A percentile compares a stretch with the other conserved stretches of the same genome.
Evolutionary conservation across 192 early-diverging fungal species (phyloP).

Genomic region (Gryganskiella cystojenkinii): DNA sequence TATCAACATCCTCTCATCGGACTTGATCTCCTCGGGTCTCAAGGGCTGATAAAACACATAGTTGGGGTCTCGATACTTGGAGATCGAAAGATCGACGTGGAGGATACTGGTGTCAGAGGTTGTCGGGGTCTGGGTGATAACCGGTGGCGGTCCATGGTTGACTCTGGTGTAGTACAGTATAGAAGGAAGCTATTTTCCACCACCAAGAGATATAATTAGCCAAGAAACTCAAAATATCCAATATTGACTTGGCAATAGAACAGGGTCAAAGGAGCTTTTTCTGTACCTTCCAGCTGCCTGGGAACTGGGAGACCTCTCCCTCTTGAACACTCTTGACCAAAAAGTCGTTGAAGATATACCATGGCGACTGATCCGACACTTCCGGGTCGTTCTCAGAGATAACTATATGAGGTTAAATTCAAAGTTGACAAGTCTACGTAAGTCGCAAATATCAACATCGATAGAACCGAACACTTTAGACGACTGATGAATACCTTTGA

Average conservation of each 20-base stretch:
- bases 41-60: constrained; percentile 64
- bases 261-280: not conserved
- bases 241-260: not conserved
- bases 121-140: constrained; percentile 54
- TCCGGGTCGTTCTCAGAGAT: constrained; percentile 51
- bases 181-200: constrained; percentile 63
- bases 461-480: no score
- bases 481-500: no score
- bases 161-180: constrained; percentile 75
- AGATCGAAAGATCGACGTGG: constrained; percentile 66
- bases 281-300: constrained; percentile 63
- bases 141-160: constrained; percentile 62
- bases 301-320: constrained; percentile 71
- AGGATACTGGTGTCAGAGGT: constrained; percentile 62
- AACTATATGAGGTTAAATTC: constrained; percentile 20
- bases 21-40: constrained; percentile 66
- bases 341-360: constrained; percentile 98
- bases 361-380: constrained; percentile 57
- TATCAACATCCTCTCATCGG: constrained; percentile 71
- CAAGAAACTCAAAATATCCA: not conserved
- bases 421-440: no score
- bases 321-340: constrained; percentile 80
- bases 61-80: constrained; percentile 64
- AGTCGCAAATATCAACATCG: not conserved
- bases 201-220: not conserved